Base-by-base conservation (phyloP, 164 flowering plant genomes). In the Brasenia schreberi region DNA sequence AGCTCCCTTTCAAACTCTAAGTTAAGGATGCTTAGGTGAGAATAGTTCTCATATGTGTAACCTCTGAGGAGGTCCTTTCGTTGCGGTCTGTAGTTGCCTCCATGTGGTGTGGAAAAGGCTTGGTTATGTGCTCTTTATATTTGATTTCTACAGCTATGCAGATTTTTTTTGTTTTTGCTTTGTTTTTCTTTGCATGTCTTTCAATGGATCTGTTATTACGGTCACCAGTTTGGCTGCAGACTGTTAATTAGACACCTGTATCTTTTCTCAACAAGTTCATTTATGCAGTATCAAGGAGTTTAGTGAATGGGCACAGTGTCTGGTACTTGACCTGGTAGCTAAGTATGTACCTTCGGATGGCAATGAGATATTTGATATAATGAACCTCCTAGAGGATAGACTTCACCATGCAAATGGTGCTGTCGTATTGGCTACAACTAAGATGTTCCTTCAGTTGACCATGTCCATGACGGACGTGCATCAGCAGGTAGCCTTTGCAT, bases 401-500 rank as follows among this genome's bases (percentile, higher is more conserved):
- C 97, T 92, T 75, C 97, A 95, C 73, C 99, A 95, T 82, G 97
- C 97, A 70, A 95, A 95, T 81, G 89, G 97, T 71, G 97, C 97
- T 69, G 97, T 95, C 73, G 99, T 92, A 62, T 84, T 95, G 63
- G 97, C 97, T 66, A 88, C 96, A 43, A 81, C 78, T 73, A 92
- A 95, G 84, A 75, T 92, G 73, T 95, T 95, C 80, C 81, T 95
- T 52, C 96, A 95, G 42, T 64, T 92, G 84, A 92, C 99, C 42
- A 72, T 95, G 81, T 89, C 96, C 73, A 95, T 95, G 99, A 78
- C 88, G 44, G 99, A 95, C 81, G 96, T 92, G 69, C 99, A 95
- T 83, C 99, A 95, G 72, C 96, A 95, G 99, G 99, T 95, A 53
- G 68, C 19, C 16, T 49, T 14, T 49, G 56, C 56, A 33, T 33